Evolutionary conservation across 1,284 basidiomycete genomes (phyloP), one percentile per base, ranked within the genome.

Genomic region (Tilletia walkeri): DNA sequence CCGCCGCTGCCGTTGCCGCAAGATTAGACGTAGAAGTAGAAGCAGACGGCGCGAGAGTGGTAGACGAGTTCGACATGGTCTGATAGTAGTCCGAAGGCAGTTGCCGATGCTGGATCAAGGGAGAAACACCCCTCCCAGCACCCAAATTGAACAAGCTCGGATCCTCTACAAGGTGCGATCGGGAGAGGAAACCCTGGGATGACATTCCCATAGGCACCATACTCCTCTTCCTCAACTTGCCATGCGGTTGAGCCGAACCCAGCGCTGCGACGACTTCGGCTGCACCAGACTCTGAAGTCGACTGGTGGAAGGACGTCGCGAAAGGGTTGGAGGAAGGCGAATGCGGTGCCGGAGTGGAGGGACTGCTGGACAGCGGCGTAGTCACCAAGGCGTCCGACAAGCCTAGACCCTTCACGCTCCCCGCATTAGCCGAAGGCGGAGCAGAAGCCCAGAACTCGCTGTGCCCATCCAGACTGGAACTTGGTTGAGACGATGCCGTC

Each of bases 301-400:
- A 24, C 41, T 12, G 14, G 12, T 48, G 34, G n/a, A 47, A 47
- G 18, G 65, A 66, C 10, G 38, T 16, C 3, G 45, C 45, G 30
- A 66, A 49, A 9, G 47, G 65, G 16, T 47, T 49, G 18, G 45
- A 4, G 14, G 59, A 34, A 39, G 59, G 30, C 34, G 59, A 39
- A 10, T 24, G 54, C 2, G 59, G 38, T 16, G 59, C 59, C 30
- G 59, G 38, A 10, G 59, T 41, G 4, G 59, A 41, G 14, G 59
- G 59, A 39, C 59, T 63, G 59, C 59, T 63, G 6, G 59, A 63
- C 10, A 63, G 34, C 20, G 59, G 59, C 16, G 59, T 63, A 9
- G 59, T 63, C 16, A 18, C 14, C 16, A 38, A 34, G 1, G 34
- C 34, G 12, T 38, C 59, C 34, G 39, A 16, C 34, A 20, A 39